These are phyloP conservation scores for Neurospora intermedia DNA, from an alignment of 495 filamentous ascomycete species.

Conservation along the genomic window DNA sequence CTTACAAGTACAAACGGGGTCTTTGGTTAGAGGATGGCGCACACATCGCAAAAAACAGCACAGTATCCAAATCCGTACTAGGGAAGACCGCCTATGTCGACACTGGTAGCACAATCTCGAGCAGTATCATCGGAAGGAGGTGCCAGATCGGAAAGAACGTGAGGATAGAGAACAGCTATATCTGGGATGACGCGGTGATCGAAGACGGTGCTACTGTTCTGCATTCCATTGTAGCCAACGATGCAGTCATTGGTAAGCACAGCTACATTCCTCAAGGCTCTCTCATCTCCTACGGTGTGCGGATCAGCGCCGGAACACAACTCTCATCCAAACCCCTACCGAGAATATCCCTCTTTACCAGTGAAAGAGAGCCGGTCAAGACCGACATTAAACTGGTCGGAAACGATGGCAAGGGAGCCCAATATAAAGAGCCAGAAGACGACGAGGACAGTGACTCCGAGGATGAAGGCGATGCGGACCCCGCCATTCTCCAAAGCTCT, in stretches of 20 bases:
- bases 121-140: slow-evolving; percentile 68
- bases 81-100: slow-evolving; percentile 69
- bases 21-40: slow-evolving; percentile 65
- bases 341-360: slow-evolving; percentile 27
- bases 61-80: slow-evolving; percentile 52
- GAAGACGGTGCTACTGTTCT: slow-evolving; percentile 59
- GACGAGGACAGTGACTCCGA: slow-evolving; percentile 40
- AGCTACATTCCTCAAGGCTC: slow-evolving; percentile 59
- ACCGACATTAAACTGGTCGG: slow-evolving; percentile 48
- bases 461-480: slow-evolving; percentile 37
- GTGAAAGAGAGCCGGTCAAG: slow-evolving; percentile 29
- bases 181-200: slow-evolving; percentile 80
- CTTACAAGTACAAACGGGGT: slow-evolving; percentile 59
- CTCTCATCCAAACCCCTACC: slow-evolving; percentile 18
- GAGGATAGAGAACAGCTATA: slow-evolving; percentile 65
- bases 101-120: slow-evolving; percentile 52
- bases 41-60: slow-evolving; percentile 39
- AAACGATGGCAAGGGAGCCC: slow-evolving; percentile 40
- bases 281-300: slow-evolving; percentile 70
- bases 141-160: slow-evolving; percentile 82
- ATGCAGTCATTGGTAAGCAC: slow-evolving; percentile 56
- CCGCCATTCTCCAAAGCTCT: slow-evolving; percentile 25
- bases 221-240: slow-evolving; percentile 65
- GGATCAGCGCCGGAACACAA: slow-evolving; percentile 46
- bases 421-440: slow-evolving; percentile 34